Base-by-base conservation (phyloP, 2,329 filamentous ascomycete genomes). In the Ophiostoma triangulosporum region DNA sequence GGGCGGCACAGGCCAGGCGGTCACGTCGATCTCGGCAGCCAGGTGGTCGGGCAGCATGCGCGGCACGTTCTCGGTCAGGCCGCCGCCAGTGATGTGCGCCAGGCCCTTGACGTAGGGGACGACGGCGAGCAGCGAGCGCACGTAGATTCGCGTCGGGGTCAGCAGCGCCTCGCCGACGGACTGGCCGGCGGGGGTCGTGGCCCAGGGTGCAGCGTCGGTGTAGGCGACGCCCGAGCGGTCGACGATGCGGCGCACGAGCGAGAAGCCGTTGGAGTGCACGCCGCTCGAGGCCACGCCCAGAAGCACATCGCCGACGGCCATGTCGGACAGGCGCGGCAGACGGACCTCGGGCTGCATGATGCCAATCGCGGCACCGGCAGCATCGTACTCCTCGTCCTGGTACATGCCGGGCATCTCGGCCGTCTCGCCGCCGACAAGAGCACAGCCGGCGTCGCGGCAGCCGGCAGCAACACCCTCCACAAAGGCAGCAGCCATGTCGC, bases 351-450 rank as follows among this genome's bases (percentile, higher is more conserved):
- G 70, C 33, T 76, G 73, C 64, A 97, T 86, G 40, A 89, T 88
- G 54, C 93, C 93, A 46, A 95, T 83, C 17, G 91, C 91, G 36
- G 86, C 86, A 57, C 93, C 93, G 22, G 88, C 90, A 7, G 90
- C 89, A 63, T 98, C 93, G 67, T 97, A 98, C 64, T 94, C 88
- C 50, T 88, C 86, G 52, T 79, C 81, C 58, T 83, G 76, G 71
- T 95, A 96, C 74, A 97, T 88, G 53, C 90, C 90, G 0, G 91
- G 91, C 93, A 98, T 97, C 70, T 98, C 93, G 6, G 93, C 93
- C 0, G 93, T 98, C 70, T 98, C 93, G 45, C 93, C 93, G 36
- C 93, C 93, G n/a, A 97, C 86, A 3, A 98, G 77, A 15, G 90
- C 90, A 64, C 91, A 95, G 45, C 84, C 84, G 0, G 91, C 81